Evolutionary conservation across 495 filamentous ascomycete species (phyloP).

Genomic region (Neurospora sp.): DNA sequence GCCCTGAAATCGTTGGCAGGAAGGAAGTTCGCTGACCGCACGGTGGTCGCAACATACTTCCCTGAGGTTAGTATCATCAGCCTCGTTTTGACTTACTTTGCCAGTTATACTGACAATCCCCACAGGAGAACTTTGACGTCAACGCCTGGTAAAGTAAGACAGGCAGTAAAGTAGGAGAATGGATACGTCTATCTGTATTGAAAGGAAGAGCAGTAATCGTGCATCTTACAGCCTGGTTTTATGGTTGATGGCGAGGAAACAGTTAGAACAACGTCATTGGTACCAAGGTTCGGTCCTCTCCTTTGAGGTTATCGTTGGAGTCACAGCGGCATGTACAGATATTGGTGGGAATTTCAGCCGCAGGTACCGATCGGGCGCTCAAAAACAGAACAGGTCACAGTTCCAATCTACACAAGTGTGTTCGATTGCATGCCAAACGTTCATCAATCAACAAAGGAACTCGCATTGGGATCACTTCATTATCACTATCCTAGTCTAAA

Average conservation of each 20-base stretch:
- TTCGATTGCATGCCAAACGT: not conserved
- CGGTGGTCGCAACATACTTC: slow-evolving; percentile 93
- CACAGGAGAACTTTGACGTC: slow-evolving; percentile 69
- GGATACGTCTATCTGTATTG: not conserved
- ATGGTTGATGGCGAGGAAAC: not conserved
- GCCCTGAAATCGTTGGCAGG: slow-evolving; percentile 82
- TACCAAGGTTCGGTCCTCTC: not conserved
- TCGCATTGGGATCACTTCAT: not conserved
- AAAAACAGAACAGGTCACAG: not conserved
- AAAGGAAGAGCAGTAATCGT: not conserved
- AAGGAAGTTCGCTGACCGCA: slow-evolving; percentile 88
- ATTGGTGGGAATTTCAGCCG: not conserved
- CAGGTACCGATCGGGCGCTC: not conserved
- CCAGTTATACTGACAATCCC: slow-evolving; percentile 7
- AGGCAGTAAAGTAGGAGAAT: not conserved
- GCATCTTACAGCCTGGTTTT: not conserved
- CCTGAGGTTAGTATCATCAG: slow-evolving; percentile 55
- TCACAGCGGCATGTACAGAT: not conserved
- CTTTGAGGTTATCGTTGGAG: not conserved
- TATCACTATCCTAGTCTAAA: not conserved
- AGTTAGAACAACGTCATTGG: not conserved
- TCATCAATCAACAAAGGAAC: not conserved
- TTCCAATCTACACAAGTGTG: not conserved
- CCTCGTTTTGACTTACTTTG: not conserved
- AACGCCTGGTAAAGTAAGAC: slow-evolving; percentile 51